Evolutionary conservation across 257 asterid species (phyloP), one percentile per base, ranked within the genome.

Genomic region (Craterostigma plantagineum): DNA sequence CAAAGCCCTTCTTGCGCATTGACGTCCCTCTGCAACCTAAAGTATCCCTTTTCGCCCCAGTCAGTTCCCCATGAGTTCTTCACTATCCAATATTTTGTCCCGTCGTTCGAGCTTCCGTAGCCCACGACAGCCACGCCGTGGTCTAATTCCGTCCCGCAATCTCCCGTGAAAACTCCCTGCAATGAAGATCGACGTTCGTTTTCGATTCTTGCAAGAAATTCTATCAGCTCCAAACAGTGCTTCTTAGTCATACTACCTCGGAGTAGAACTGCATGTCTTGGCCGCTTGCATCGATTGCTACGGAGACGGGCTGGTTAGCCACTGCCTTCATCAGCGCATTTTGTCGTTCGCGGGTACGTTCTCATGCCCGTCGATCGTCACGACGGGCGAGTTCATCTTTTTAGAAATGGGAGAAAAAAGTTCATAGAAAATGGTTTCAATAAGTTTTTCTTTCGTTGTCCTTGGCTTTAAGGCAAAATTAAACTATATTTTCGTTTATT

Each of bases 241-340:
- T n/a, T n/a, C n/a, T n/a, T n/a, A n/a, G n/a, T n/a, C n/a, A n/a
- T n/a, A n/a, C n/a, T 48, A 76, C 93, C 87, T 84, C 95, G 0
- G 92, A 76, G 67, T 79, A 84, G 63, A 84, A 84, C 27, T 84
- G 95, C 56, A 84, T 10, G 43, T 76, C 60, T 4, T 69, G 47
- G 38, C 84, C 86, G 52, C 79, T 56, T 11, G 93, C 92, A 62
- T 84, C 93, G 14, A 84, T 84, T 17, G 93, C 93, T 23, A 79
- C 79, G 5, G 95, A 84, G 0, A 79, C 77, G 2, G 92, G 92
- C 62, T 84, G 96, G 63, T 80, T 74, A 0, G 78, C 78, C 9
- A 80, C 93, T 15, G 96, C 93, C 68, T 77, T 77, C 93, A 66
- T 56, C 62, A 84, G 66, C 36, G 93, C 96, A 8, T 63, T 42